Evolutionary conservation across 371 early-diverging fungal species (phyloP).

Genomic region (Mortierella sp.): DNA sequence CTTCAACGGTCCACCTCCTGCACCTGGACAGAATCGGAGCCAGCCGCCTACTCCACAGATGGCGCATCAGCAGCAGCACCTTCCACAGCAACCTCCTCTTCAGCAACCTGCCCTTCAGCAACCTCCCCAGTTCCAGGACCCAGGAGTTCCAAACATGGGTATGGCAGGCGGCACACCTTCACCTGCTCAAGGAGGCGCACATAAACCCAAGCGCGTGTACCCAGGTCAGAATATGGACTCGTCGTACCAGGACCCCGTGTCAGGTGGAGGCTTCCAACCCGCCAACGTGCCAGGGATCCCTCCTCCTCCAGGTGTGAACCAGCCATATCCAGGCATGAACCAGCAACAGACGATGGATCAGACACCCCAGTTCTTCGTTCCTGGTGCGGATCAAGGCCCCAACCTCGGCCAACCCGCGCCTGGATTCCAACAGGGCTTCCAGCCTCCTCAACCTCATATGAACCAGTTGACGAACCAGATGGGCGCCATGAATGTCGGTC

Average conservation of each 20-base stretch:
- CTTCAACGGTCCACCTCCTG: conserved; percentile 36
- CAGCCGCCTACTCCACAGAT: conserved; percentile 42
- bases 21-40: conserved; percentile 25
- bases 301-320: conserved; percentile 14
- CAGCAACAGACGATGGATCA: conserved; percentile 59
- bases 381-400: conserved; percentile 34
- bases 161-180: conserved; percentile 22
- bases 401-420: conserved; percentile 29
- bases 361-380: conserved; percentile 51
- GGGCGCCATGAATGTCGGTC: conserved; percentile 46
- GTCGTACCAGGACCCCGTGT: conserved; percentile 22
- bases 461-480: conserved; percentile 41
- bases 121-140: conserved; percentile 19
- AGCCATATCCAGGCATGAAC: too few species aligned
- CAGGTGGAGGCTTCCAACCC: conserved; percentile 16
- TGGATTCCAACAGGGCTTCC: conserved; percentile 49
- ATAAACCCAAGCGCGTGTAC: conserved; percentile 66
- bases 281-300: conserved; percentile 9
- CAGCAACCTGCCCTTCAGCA: conserved; percentile 17
- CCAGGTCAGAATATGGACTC: conserved; percentile 54
- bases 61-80: conserved; percentile 40
- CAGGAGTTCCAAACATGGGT: conserved; percentile 11
- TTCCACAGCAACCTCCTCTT: conserved; percentile 17
- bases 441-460: conserved; percentile 33
- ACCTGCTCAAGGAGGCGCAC: conserved; percentile 28